A percentile compares a stretch with the other conserved stretches of the same genome.
phyloP scores from a whole-genome alignment of 2,329 filamentous ascomycete species.

The Clonostachys chloroleuca region DNA sequence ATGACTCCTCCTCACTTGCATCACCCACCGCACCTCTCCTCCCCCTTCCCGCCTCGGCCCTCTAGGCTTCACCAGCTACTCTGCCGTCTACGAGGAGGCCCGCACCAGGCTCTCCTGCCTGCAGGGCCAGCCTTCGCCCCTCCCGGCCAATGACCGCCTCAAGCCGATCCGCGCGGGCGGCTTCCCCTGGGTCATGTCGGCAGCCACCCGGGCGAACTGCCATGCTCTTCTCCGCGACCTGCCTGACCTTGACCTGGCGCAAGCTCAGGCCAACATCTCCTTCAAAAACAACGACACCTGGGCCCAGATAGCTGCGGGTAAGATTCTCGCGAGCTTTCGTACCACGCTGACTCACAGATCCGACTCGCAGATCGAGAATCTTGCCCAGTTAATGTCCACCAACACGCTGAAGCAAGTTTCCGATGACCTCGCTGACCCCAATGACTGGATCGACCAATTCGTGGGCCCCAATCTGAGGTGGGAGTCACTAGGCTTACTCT shows the following conservation, averaged over 20 bases:
- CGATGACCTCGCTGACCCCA: constrained; percentile 24
- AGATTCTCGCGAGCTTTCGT: constrained; percentile 22
- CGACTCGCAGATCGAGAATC: constrained; percentile 23
- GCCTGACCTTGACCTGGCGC: constrained; percentile 14
- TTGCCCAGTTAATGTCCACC: constrained; percentile 25
- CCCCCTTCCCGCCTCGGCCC: constrained; percentile 22
- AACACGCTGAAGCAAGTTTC: constrained; percentile 28
- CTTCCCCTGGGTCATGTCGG: background rate
- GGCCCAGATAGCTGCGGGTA: constrained; percentile 17
- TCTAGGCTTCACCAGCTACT: constrained; percentile 38
- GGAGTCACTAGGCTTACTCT: constrained; percentile 36
- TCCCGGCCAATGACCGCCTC: background rate
- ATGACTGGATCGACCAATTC: constrained; percentile 32
- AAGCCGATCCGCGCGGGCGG: background rate
- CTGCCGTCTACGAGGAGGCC: constrained; percentile 35
- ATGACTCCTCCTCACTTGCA: background rate
- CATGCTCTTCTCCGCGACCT: constrained; percentile 29
- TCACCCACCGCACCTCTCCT: background rate
- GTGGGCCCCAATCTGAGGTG: constrained; percentile 30
- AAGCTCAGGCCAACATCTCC: background rate
- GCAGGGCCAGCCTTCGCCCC: constrained; percentile 9
- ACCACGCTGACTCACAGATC: constrained; percentile 19
- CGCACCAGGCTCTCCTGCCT: constrained; percentile 28
- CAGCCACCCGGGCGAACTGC: constrained; percentile 6
- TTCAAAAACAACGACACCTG: constrained; percentile 17